phyloP scores from a whole-genome alignment of 768 basidiomycete genomes.

The Macrolepiota fuliginosa region DNA sequence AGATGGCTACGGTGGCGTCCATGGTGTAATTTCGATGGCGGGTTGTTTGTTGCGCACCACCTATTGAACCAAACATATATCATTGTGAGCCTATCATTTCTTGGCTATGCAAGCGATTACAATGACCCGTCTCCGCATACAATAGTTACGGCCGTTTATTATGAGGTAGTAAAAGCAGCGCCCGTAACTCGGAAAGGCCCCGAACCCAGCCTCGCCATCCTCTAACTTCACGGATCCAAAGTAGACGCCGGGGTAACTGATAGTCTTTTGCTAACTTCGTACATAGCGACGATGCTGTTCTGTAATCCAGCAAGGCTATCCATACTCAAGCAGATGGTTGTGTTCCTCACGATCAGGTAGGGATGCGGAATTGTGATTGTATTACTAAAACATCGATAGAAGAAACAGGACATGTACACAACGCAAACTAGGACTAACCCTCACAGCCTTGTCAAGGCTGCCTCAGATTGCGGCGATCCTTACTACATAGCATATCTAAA shows the following conservation, averaged over 20 bases:
- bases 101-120: background rate
- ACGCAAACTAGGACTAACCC: slow-evolving; percentile 28
- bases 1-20: too few species aligned
- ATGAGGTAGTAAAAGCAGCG: background rate
- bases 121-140: background rate
- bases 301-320: background rate
- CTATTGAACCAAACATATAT: background rate
- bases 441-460: slow-evolving; percentile 51
- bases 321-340: background rate
- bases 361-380: slow-evolving; percentile 21
- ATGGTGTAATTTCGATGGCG: too few species aligned
- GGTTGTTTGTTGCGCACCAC: background rate
- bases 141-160: background rate
- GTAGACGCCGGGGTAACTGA: background rate
- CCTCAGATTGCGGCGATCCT: slow-evolving; percentile 20
- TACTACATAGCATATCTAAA: slow-evolving; percentile 38
- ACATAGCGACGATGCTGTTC: background rate
- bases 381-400: slow-evolving; percentile 30
- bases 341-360: slow-evolving; percentile 15
- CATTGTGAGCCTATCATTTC: background rate
- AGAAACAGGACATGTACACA: slow-evolving; percentile 32
- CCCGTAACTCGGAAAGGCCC: slow-evolving; percentile 2
- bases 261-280: background rate
- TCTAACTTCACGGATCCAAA: too few species aligned
- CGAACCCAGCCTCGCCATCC: too few species aligned